Evolutionary conservation across 371 early-diverging fungal genomes (phyloP).

Genomic region (Mortierella sp.): DNA sequence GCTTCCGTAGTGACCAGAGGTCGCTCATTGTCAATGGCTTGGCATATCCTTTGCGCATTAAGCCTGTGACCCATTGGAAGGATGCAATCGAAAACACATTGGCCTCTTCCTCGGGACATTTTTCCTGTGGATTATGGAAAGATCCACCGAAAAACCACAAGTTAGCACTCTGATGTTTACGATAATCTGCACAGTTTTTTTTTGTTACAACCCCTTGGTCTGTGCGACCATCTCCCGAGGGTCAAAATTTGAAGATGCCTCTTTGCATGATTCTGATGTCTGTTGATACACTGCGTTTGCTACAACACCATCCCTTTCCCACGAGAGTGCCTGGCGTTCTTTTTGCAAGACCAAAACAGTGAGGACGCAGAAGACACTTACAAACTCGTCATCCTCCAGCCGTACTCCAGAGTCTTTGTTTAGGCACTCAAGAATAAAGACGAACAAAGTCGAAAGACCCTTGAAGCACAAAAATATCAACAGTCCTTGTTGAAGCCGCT

Average conservation of each 20-base stretch:
- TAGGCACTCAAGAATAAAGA: slow-evolving; percentile 40
- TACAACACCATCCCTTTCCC: too few species aligned
- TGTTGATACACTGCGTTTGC: too few species aligned
- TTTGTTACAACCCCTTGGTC: too few species aligned
- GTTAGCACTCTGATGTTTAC: too few species aligned
- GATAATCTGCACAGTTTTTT: too few species aligned
- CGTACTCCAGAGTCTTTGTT: slow-evolving; percentile 37
- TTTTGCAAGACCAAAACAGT: too few species aligned
- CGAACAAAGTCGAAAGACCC: slow-evolving; percentile 6
- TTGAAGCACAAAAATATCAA: slow-evolving; percentile 14
- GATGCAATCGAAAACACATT: slow-evolving; percentile 87
- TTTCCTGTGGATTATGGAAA: slow-evolving; percentile 21
- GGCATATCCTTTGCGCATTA: slow-evolving; percentile 85
- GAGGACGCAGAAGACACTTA: slow-evolving; percentile 7
- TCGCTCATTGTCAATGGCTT: slow-evolving; percentile 84
- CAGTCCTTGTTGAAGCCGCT: slow-evolving; percentile 3
- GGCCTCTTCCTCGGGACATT: slow-evolving; percentile 82
- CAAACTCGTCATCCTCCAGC: slow-evolving; percentile 30
- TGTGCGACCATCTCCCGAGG: too few species aligned
- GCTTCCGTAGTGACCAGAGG: slow-evolving; percentile 74
- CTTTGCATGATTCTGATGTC: too few species aligned
- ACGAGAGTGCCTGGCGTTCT: too few species aligned
- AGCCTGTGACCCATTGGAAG: slow-evolving; percentile 92
- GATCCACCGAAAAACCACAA: background rate
- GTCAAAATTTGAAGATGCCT: too few species aligned